phyloP scores from a whole-genome alignment of 2,329 filamentous ascomycete genomes.

The Aureobasidium sp. region DNA sequence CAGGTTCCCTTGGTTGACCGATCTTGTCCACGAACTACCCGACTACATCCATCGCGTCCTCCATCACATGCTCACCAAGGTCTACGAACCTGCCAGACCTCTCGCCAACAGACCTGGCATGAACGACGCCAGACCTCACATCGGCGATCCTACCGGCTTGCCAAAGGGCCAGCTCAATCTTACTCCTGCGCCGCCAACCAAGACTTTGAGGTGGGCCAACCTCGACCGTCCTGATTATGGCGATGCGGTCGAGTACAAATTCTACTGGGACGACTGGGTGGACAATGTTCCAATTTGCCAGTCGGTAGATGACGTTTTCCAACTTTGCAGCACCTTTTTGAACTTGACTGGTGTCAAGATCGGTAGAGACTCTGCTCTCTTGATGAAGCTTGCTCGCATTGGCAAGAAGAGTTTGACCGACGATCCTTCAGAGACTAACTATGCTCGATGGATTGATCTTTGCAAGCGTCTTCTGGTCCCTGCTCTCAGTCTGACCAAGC shows the following conservation, averaged over 20 bases:
- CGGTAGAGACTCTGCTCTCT: constrained; percentile 69
- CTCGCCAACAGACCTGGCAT: constrained; percentile 35
- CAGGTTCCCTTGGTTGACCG: constrained; percentile 85
- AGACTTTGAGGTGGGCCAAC: constrained; percentile 73
- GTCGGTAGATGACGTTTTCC: constrained; percentile 82
- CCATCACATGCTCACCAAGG: constrained; percentile 70
- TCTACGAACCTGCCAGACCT: constrained; percentile 53
- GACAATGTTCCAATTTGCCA: constrained; percentile 92
- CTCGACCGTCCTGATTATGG: constrained; percentile 70
- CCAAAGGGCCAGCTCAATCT: constrained; percentile 64
- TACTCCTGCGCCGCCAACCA: constrained; percentile 52
- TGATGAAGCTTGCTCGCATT: constrained; percentile 80
- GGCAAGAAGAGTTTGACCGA: constrained; percentile 66
- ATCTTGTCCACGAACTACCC: constrained; percentile 74
- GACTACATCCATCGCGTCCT: constrained; percentile 79
- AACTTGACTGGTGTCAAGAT: constrained; percentile 85
- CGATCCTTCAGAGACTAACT: constrained; percentile 64
- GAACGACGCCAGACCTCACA: constrained; percentile 42
- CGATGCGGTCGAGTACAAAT: constrained; percentile 70
- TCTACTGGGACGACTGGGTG: constrained; percentile 96
- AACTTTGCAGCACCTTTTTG: constrained; percentile 73
- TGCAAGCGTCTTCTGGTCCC: constrained; percentile 80
- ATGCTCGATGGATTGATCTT: constrained; percentile 74
- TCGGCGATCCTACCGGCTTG: constrained; percentile 59
- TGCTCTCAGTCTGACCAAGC: constrained; percentile 74